phyloP scores from a whole-genome alignment of 1,284 basidiomycete genomes.

The Takashimella koratensis region DNA sequence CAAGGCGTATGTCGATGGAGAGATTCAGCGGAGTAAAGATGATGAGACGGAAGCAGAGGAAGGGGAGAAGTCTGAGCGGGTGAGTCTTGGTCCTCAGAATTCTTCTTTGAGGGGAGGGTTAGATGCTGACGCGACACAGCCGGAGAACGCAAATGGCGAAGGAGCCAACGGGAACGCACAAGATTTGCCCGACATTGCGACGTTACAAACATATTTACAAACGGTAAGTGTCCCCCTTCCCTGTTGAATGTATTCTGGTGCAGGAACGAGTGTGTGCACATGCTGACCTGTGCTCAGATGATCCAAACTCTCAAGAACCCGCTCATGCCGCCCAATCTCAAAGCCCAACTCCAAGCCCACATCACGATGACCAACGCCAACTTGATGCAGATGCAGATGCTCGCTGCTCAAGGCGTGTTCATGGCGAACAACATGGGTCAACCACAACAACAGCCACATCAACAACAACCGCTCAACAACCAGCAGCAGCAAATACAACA shows the following conservation, averaged over 20 bases:
- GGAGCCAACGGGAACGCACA: slow-evolving; percentile 5
- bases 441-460: background rate
- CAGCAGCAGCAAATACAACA: slow-evolving; percentile 2
- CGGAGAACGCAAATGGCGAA: slow-evolving; percentile 9
- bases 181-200: slow-evolving; percentile 17
- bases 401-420: slow-evolving; percentile 25
- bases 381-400: slow-evolving; percentile 42
- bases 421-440: background rate
- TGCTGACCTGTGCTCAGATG: slow-evolving; percentile 27
- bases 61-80: slow-evolving; percentile 32
- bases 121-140: slow-evolving; percentile 4
- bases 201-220: slow-evolving; percentile 13
- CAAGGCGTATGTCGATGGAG: slow-evolving; percentile 72
- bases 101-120: too few species aligned
- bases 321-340: slow-evolving; percentile 16
- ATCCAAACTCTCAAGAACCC: slow-evolving; percentile 39
- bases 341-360: slow-evolving; percentile 24
- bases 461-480: slow-evolving; percentile 2
- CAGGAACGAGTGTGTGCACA: too few species aligned
- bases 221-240: slow-evolving; percentile 1
- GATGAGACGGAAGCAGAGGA: slow-evolving; percentile 49
- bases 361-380: slow-evolving; percentile 37
- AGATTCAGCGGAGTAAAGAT: slow-evolving; percentile 75
- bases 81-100: too few species aligned
- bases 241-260: background rate